A percentile compares a stretch with the other conserved stretches of the same genome.
Evolutionary conservation across 148 eudicot genomes (phyloP).

Genomic region (Persicaria tinctoria): DNA sequence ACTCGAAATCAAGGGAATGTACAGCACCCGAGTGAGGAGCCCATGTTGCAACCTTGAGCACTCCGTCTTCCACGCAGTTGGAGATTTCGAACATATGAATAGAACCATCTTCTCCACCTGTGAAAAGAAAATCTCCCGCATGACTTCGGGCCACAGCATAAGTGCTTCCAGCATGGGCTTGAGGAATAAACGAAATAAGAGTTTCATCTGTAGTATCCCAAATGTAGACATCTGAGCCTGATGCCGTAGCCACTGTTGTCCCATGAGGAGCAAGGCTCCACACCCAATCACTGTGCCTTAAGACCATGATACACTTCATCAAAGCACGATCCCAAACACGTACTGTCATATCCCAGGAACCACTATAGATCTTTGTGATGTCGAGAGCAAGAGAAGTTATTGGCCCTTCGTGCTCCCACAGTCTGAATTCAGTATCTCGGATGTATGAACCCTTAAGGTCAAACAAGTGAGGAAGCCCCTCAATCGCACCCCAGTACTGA

Average conservation of each 20-base stretch:
- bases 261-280: slow-evolving; percentile 82
- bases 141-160: slow-evolving; percentile 76
- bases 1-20: slow-evolving; percentile 85
- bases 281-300: slow-evolving; percentile 92
- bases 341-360: slow-evolving; percentile 97
- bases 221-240: slow-evolving; percentile 76
- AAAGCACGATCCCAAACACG: slow-evolving; percentile 77
- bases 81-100: slow-evolving; percentile 81
- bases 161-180: slow-evolving; percentile 57
- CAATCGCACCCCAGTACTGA: slow-evolving; percentile 85
- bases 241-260: slow-evolving; percentile 51
- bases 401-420: slow-evolving; percentile 90
- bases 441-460: slow-evolving; percentile 49
- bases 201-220: slow-evolving; percentile 60
- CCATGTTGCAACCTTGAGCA: slow-evolving; percentile 66
- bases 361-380: slow-evolving; percentile 65
- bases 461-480: slow-evolving; percentile 60
- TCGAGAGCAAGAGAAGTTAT: slow-evolving; percentile 79
- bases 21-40: slow-evolving; percentile 74
- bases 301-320: slow-evolving; percentile 48
- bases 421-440: slow-evolving; percentile 45
- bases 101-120: slow-evolving; percentile 89
- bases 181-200: slow-evolving; percentile 30
- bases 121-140: slow-evolving; percentile 81
- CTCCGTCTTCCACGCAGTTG: slow-evolving; percentile 19